Evolutionary conservation across 495 filamentous ascomycete genomes (phyloP).

Genomic region (Geopyxis carbonaria): DNA sequence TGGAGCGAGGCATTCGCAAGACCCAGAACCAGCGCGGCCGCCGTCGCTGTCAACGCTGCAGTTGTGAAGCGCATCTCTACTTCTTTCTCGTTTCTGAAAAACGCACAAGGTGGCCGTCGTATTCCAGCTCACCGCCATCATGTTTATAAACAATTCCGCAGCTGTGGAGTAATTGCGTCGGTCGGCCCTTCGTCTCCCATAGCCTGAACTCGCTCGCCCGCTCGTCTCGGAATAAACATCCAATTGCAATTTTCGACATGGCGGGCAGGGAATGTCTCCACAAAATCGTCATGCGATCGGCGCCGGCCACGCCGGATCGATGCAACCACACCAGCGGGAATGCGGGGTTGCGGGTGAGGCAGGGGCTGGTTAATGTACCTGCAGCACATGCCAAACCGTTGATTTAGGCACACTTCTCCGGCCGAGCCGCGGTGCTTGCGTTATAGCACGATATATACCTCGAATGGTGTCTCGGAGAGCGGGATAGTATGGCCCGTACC

Average conservation of each 20-base stretch:
- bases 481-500: not conserved
- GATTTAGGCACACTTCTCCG: not conserved
- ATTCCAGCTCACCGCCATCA: not conserved
- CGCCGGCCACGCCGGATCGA: too few relatives aligned
- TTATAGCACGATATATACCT: too few relatives aligned
- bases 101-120: not conserved
- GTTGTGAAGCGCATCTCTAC: not conserved
- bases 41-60: not conserved
- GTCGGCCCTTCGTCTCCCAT: not conserved
- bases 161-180: not conserved
- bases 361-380: too few relatives aligned
- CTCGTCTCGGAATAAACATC: too few relatives aligned
- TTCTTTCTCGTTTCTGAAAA: not conserved
- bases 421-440: too few relatives aligned
- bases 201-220: too few relatives aligned
- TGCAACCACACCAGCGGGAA: too few relatives aligned
- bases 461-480: too few relatives aligned
- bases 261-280: too few relatives aligned
- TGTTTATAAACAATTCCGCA: not conserved
- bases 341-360: too few relatives aligned
- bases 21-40: not conserved
- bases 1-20: not conserved
- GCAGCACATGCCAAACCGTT: not conserved
- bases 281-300: too few relatives aligned
- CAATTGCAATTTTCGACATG: too few relatives aligned